phyloP scores from a whole-genome alignment of 2,329 filamentous ascomycete species.

The Waltergamsia citrina region DNA sequence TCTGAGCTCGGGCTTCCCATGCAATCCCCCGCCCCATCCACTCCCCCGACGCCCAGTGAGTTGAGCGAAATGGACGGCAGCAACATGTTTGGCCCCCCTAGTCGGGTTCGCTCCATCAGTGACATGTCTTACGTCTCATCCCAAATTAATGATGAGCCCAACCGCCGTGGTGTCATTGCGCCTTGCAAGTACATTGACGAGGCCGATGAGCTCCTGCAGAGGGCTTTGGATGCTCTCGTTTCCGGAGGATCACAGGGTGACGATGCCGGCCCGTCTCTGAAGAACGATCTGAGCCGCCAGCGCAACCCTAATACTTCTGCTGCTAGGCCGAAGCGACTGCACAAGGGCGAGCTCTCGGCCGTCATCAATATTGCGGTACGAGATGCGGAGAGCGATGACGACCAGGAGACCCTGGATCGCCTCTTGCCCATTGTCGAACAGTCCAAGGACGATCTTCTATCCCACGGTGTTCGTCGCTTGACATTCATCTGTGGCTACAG shows the following conservation, averaged over 20 bases:
- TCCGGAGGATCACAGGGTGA: constrained; percentile 10
- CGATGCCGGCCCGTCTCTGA: constrained; percentile 36
- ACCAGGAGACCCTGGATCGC: constrained; percentile 69
- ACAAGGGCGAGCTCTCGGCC: constrained; percentile 70
- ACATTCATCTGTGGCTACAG: constrained; percentile 95
- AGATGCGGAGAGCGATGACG: constrained; percentile 75
- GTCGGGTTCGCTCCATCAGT: constrained; percentile 87
- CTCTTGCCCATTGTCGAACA: constrained; percentile 69
- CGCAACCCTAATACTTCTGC: constrained; percentile 38
- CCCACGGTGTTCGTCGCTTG: constrained; percentile 75
- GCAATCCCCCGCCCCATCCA: constrained; percentile 72
- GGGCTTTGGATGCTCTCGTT: constrained; percentile 78
- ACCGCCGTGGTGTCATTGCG: constrained; percentile 86
- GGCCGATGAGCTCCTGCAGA: constrained; percentile 74
- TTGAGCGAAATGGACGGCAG: constrained; percentile 22
- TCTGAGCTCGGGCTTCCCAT: constrained; percentile 80
- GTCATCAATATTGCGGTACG: constrained; percentile 89
- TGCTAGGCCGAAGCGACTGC: constrained; percentile 12
- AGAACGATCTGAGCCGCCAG: constrained; percentile 66
- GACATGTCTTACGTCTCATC: constrained; percentile 85
- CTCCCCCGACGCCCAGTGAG: constrained; percentile 62
- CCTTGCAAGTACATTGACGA: constrained; percentile 92
- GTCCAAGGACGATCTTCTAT: constrained; percentile 74
- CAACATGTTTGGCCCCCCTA: constrained; percentile 59
- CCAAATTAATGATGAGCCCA: constrained; percentile 66